Evolutionary conservation across 139 green algal species (phyloP), one percentile per base, ranked within the genome.

Genomic region (Micractinium sp.): DNA sequence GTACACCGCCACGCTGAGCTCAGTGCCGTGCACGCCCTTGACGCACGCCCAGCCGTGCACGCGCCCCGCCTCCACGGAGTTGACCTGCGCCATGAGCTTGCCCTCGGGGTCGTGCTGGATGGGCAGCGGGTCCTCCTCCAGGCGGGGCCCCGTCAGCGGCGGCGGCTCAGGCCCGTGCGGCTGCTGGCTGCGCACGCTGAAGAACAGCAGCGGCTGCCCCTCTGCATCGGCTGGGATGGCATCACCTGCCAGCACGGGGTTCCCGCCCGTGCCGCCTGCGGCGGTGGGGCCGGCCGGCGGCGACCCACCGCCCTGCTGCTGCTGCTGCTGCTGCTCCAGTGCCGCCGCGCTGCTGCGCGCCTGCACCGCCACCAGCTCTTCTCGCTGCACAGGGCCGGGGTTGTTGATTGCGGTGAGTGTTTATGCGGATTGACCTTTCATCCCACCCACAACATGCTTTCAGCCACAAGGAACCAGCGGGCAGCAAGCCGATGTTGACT

Each of bases 41-140:
- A 90, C 15, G 74, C 93, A 95, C 19, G 93, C 92, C 93, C 93
- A 95, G 33, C 93, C 93, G 31, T 75, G 77, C 23, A 92, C 88
- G 31, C 67, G 38, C 12, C 93, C 93, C 15, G 82, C 88, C 79
- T 95, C 90, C 36, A 95, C 86, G 18, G 29, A 38, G 53, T 94
- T 88, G 31, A 95, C 82, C 71, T 94, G 90, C 3, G 88, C 93
- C 33, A 92, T 31, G 67, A 95, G 75, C 27, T 53, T 14, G 16
- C 85, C 81, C 63, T 91, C 86, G 0, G 75, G 81, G 23, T 71
- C 80, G 22, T 36, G 4, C 27, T 82, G 36, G 1, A 82, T 79
- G 1, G 92, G 88, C 66, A 88, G 66, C 23, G 39, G 38, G 19
- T 88, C 81, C 56, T 86, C 87, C 16, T 90, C 86, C 76, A 94